A percentile compares a stretch with the other conserved stretches of the same genome.
phyloP scores from a whole-genome alignment of 768 basidiomycete genomes.

The Dentipellis fragilis region DNA sequence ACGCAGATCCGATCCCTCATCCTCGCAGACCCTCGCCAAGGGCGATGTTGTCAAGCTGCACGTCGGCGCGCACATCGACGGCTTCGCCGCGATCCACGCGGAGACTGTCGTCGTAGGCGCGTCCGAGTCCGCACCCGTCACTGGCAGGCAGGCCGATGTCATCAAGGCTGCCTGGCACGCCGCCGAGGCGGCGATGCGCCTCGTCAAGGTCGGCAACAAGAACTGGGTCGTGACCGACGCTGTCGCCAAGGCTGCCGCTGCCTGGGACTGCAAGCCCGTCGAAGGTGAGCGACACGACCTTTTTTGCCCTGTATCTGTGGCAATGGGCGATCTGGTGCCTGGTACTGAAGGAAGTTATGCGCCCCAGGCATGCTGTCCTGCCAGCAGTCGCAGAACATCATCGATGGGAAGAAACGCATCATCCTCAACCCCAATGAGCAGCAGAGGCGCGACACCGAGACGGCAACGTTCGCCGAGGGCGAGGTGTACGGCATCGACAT shows the following conservation, averaged over 20 bases:
- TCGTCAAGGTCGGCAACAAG: slow-evolving; percentile 85
- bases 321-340: not conserved
- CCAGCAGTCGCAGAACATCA: slow-evolving; percentile 88
- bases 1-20: slow-evolving; percentile 62
- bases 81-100: slow-evolving; percentile 87
- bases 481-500: slow-evolving; percentile 96
- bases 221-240: slow-evolving; percentile 93
- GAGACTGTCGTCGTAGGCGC: slow-evolving; percentile 91
- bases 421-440: slow-evolving; percentile 81
- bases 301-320: not conserved
- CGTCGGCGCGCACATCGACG: slow-evolving; percentile 96
- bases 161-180: slow-evolving; percentile 91
- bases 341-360: not conserved
- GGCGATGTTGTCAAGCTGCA: slow-evolving; percentile 94
- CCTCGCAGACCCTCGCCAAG: slow-evolving; percentile 59
- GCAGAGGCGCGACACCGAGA: slow-evolving; percentile 81
- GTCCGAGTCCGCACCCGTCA: slow-evolving; percentile 60
- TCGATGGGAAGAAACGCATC: slow-evolving; percentile 94
- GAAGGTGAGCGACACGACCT: slow-evolving; percentile 52
- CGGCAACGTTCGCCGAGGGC: slow-evolving; percentile 78
- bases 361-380: slow-evolving; percentile 83
- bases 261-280: slow-evolving; percentile 84
- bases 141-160: slow-evolving; percentile 82
- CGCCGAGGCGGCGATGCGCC: slow-evolving; percentile 85
- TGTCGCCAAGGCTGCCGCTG: slow-evolving; percentile 59